phyloP scores from a whole-genome alignment of 2,329 filamentous ascomycete genomes.

The Aspergillus costaricaensis region DNA sequence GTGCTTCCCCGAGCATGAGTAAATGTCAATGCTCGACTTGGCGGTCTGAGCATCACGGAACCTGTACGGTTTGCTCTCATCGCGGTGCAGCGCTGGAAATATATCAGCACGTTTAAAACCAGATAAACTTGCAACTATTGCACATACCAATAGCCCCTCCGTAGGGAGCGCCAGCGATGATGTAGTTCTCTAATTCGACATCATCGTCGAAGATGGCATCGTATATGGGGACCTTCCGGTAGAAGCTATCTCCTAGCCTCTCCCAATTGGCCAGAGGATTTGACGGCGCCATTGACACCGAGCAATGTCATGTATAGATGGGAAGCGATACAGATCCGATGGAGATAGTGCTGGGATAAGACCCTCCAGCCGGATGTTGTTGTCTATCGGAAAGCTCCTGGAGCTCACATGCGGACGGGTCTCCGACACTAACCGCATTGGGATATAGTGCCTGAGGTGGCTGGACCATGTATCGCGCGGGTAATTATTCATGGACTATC shows the following conservation, averaged over 20 bases:
- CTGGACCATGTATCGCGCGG: not conserved
- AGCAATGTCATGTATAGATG: conserved; percentile 1
- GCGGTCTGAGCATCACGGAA: conserved; percentile 70
- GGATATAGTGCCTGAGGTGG: not conserved
- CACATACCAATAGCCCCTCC: conserved; percentile 84
- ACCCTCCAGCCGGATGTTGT: conserved; percentile 12
- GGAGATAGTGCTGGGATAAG: conserved; percentile 1
- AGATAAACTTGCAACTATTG: not conserved
- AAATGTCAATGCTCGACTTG: conserved; percentile 88
- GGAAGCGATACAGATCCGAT: not conserved
- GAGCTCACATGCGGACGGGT: conserved; percentile 17
- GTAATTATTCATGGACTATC: not conserved
- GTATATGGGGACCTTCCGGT: conserved; percentile 92
- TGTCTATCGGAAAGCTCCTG: conserved; percentile 10
- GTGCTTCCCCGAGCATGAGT: conserved; percentile 87
- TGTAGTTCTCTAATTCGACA: conserved; percentile 91
- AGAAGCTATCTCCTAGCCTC: conserved; percentile 88
- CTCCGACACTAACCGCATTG: conserved; percentile 16
- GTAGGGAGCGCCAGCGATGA: conserved; percentile 87
- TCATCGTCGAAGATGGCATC: conserved; percentile 90
- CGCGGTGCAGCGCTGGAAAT: conserved; percentile 75
- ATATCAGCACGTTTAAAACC: conserved; percentile 3
- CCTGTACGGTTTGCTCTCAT: conserved; percentile 79
- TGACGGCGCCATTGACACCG: conserved; percentile 46
- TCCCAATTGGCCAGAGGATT: conserved; percentile 90